Conservation (phyloP, 345 rosid genomes). For the Litchi chinensis region DNA sequence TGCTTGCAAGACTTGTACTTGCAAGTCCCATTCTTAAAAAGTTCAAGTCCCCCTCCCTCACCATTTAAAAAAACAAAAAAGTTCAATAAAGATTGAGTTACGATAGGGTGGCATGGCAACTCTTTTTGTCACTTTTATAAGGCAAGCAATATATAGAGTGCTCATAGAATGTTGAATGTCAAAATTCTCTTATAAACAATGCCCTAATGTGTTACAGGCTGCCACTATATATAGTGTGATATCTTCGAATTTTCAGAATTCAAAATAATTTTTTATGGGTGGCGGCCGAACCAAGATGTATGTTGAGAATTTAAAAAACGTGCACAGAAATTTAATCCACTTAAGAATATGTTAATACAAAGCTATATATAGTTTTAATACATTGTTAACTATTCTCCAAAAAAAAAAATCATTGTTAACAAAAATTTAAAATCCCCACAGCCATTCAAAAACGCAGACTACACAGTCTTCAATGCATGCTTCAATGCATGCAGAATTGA, state of each 20-base stretch:
- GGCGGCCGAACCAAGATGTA: not conserved
- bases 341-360: not conserved
- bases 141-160: not conserved
- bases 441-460: not conserved
- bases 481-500: not conserved
- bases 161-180: not conserved
- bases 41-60: too few relatives aligned
- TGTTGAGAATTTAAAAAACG: not conserved
- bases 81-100: too few relatives aligned
- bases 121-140: conserved; percentile 16
- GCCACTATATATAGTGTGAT: not conserved
- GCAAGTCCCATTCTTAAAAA: too few relatives aligned
- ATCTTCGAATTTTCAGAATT: not conserved
- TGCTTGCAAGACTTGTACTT: too few relatives aligned
- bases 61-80: too few relatives aligned
- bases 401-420: not conserved
- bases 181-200: not conserved
- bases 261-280: not conserved
- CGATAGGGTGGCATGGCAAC: not conserved
- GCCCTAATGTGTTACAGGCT: not conserved
- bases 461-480: not conserved
- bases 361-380: not conserved
- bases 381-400: too few relatives aligned
- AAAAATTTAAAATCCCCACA: not conserved
- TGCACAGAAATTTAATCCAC: not conserved